Evolutionary conservation across 345 rosid genomes (phyloP).

Genomic region (Rhizophora mangle): DNA sequence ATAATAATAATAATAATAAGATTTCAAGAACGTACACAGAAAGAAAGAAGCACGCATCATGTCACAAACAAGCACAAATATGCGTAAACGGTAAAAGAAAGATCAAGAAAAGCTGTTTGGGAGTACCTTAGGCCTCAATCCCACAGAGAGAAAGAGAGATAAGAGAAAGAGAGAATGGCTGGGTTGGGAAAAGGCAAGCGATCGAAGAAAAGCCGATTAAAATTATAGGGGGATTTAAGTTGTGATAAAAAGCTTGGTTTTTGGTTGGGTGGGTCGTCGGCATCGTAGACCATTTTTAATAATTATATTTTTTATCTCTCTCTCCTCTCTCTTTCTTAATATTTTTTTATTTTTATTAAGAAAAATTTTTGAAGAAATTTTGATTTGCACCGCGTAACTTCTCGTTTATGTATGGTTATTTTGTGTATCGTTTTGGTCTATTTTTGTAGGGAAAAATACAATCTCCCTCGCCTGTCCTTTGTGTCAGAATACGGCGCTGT

Average conservation of each 20-base stretch:
- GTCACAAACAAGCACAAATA: no score
- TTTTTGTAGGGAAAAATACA: not conserved
- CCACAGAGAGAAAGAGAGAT: not conserved
- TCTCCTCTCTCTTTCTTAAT: not conserved
- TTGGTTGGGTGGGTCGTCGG: slow-evolving; percentile 24
- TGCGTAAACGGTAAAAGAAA: no score
- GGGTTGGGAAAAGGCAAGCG: not conserved
- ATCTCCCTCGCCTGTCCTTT: not conserved
- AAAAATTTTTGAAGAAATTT: not conserved
- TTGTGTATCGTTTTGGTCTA: no score
- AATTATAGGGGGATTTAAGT: not conserved
- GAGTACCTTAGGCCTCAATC: not conserved
- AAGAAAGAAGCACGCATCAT: no score
- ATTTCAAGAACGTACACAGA: no score
- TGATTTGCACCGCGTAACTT: not conserved
- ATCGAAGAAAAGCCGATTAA: not conserved
- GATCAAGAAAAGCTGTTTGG: no score
- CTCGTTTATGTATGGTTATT: not conserved
- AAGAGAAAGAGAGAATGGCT: not conserved
- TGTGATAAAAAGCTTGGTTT: not conserved
- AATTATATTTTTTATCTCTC: not conserved
- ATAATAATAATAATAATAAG: no score
- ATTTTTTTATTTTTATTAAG: no score
- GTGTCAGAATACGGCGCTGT: slow-evolving; percentile 18
- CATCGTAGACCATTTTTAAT: slow-evolving; percentile 10